Evolutionary conservation across 2,329 filamentous ascomycete genomes (phyloP).

Genomic region (Coleophoma crateriformis): DNA sequence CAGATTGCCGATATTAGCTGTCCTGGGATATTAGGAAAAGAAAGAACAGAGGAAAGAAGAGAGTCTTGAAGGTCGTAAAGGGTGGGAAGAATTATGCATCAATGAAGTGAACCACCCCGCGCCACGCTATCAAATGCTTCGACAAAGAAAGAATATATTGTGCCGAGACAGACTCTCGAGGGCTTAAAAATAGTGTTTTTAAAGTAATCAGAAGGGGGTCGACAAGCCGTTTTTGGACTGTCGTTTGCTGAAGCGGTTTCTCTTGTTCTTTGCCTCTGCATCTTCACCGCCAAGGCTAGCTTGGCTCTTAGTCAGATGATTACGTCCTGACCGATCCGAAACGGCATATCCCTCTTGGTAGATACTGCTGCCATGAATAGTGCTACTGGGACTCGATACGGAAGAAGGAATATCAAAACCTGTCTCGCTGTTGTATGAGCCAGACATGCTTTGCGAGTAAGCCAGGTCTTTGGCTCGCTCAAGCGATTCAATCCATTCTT

Average conservation of each 20-base stretch:
- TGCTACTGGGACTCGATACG: conserved; percentile 69
- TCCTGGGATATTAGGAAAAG: not conserved
- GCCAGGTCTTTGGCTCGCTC: conserved; percentile 84
- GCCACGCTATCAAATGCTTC: conserved; percentile 31
- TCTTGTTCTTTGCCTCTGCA: conserved; percentile 37
- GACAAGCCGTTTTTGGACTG: conserved; percentile 93
- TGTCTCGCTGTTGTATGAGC: conserved; percentile 62
- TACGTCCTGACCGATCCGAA: conserved; percentile 48
- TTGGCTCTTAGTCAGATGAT: conserved; percentile 55
- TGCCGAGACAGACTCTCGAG: conserved; percentile 2
- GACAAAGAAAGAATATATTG: conserved; percentile 20
- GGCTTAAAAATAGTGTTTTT: no score
- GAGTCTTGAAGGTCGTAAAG: conserved; percentile 13
- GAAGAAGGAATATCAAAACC: conserved; percentile 65
- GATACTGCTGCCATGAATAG: conserved; percentile 54
- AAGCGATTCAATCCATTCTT: conserved; percentile 89
- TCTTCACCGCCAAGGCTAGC: conserved; percentile 41
- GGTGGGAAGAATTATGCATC: conserved; percentile 12
- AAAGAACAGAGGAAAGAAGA: conserved; percentile 5
- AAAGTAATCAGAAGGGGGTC: conserved; percentile 64
- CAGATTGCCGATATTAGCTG: conserved; percentile 4
- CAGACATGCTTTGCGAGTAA: conserved; percentile 62
- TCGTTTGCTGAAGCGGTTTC: conserved; percentile 78
- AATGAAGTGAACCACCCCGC: conserved; percentile 23
- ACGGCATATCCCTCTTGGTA: conserved; percentile 46